Evolutionary conservation across 441 rosid genomes (phyloP), one percentile per base, ranked within the genome.

Genomic region (Viola pubescens): DNA sequence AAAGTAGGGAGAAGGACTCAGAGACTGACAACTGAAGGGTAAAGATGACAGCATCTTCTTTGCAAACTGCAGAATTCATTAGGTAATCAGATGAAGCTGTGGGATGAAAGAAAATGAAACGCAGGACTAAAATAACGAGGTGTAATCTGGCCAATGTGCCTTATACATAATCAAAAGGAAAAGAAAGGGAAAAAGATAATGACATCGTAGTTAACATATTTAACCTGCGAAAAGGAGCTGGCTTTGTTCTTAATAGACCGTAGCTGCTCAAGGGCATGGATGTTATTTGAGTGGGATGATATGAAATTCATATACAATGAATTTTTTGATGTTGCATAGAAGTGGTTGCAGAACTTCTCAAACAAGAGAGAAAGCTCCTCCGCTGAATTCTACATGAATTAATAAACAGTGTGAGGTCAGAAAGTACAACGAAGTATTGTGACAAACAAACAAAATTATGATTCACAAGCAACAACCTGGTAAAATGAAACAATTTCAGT

Each of bases 1-100:
- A 61, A 89, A 89, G 66, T 89, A 94, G 54, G 98, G 98, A 61
- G 98, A 94, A 14, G 98, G 97, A 73, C 91, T 84, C 64, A 77
- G 84, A 71, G 96, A 89, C 67, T 94, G 98, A 62, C 97, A 88
- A 70, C 81, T 75, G 65, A 86, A 84, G 65, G 97, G 91, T 74
- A 94, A 81, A 34, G 94, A 76, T 40, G 70, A 73, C 76, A 90
- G 72, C 89, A 94, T 86, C 86, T 86, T 94, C 89, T 81, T 90
- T 73, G 83, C 88, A 77, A 88, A 86, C 97, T 89, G 97, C 74
- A 70, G 34, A 70, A 70, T 43, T 38, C 63, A 67, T 56, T 54
- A 47, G 48, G 37, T 46, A 50, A 55, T 70, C 56, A 56, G 66
- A 67, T 10, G 48, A 63, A 37, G 46, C 51, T 37, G 52, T 49